These are phyloP conservation scores for Podospora didyma DNA, from an alignment of 495 filamentous ascomycete species.

Conservation along the genomic window DNA sequence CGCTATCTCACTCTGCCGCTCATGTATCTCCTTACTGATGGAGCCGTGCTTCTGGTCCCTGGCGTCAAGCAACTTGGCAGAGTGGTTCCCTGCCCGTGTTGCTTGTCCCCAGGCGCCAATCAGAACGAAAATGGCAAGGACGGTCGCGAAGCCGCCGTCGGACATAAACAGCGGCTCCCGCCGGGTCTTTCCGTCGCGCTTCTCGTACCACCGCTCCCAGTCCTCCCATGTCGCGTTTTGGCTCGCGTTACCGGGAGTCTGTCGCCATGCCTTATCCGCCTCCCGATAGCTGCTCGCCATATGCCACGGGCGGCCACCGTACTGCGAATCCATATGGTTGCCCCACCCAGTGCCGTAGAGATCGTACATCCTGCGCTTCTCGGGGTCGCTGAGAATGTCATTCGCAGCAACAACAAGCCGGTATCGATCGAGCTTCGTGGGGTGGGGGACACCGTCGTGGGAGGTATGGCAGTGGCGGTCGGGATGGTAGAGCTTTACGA, in stretches of 20 bases:
- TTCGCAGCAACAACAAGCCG: conserved; percentile 82
- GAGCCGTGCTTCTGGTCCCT: conserved; percentile 58
- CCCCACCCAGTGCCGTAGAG: conserved; percentile 77
- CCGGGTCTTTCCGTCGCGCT: conserved; percentile 47
- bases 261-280: conserved; percentile 45
- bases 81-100: conserved; percentile 57
- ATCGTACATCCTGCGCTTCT: conserved; percentile 77
- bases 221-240: conserved; percentile 97
- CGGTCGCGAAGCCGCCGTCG: conserved; percentile 66
- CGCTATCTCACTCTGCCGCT: conserved; percentile 48
- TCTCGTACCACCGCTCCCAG: conserved; percentile 84
- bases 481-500: conserved; percentile 95
- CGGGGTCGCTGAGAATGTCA: conserved; percentile 80
- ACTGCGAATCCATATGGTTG: conserved; percentile 20
- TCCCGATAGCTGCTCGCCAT: conserved; percentile 32
- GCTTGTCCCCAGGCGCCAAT: conserved; percentile 66
- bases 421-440: conserved; percentile 76
- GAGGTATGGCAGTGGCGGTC: conserved; percentile 56
- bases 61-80: conserved; percentile 55
- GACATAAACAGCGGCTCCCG: conserved; percentile 64
- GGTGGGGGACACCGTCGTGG: conserved; percentile 46
- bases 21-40: conserved; percentile 57
- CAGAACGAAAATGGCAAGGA: conserved; percentile 62
- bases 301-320: conserved; percentile 18
- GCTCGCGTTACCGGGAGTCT: conserved; percentile 53